Base-by-base conservation (phyloP, 208 protist genomes). In the Wallacemonas sp. region DNA sequence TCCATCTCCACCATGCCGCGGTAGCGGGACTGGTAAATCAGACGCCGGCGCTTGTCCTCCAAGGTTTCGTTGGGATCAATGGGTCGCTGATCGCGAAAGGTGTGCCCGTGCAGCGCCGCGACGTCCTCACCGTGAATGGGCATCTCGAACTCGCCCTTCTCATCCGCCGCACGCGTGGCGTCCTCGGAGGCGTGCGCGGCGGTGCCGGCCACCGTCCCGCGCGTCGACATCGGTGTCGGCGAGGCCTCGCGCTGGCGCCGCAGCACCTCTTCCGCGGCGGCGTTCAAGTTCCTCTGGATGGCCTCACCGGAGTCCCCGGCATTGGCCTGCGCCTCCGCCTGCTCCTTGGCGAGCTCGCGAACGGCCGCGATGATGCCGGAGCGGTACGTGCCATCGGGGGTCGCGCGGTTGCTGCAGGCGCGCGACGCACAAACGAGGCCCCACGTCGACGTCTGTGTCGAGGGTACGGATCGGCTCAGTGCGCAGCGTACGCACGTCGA, bases 1-100 rank as follows among this genome's bases (percentile, higher is more conserved):
- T 95, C 90, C 90, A 95, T 95, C 79, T 95, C 90, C 41, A 86
- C 83, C 90, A 95, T 95, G 0, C 90, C 90, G 3, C 90, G 87
- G 64, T 95, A 95, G 14, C 70, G 73, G 0, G 90, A 95, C 63
- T 95, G 90, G 55, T 89, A 95, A 3, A 87, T 68, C 4, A 95
- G 76, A 0, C 90, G 90, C 2, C 84, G 83, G 10, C 87, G 87
- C 78, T 89, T 89, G 52, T 72, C 64, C 42, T 89, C 90, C 1
- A 79, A 62, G 8, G 67, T 59, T 57, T 95, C 89, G 44, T 82
- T 73, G 12, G 67, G 68, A 52, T 82, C 72, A 8, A 75, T 44
- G 14, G 82, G 76, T 1, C 89, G 86, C 8, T 65, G 62, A 57
- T 95, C 89, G n/a, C 79, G 76, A 59, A 95, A 95, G 11, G 71